These are phyloP conservation scores for Gonium pectorale DNA, from an alignment of 139 green algal species.

Conservation along the genomic window DNA sequence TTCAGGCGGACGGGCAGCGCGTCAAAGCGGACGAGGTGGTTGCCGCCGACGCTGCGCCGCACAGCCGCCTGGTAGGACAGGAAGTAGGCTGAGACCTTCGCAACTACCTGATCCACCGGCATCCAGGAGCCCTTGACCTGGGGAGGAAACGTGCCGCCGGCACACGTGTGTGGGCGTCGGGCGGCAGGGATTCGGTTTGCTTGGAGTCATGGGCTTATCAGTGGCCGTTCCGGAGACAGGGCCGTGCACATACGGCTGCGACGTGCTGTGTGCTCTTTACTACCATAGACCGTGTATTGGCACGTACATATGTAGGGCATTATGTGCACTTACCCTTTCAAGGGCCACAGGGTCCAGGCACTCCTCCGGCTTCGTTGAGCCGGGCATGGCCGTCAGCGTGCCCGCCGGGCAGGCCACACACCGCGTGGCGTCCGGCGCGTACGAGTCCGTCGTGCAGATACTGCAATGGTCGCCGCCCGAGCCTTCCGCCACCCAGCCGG, in stretches of 20 bases:
- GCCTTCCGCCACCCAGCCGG: not conserved
- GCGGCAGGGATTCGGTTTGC: no score
- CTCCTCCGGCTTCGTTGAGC: not conserved
- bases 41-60: no score
- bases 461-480: not conserved
- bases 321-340: no score
- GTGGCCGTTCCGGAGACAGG: no score
- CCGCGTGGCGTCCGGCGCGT: not conserved
- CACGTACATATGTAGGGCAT: no score
- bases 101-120: not conserved
- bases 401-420: not conserved
- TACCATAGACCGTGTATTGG: no score
- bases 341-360: not conserved
- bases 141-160: no score
- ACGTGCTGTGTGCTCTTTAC: no score
- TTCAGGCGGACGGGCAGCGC: not conserved
- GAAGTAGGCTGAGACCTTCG: not conserved
- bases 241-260: no score
- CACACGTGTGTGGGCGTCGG: no score
- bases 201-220: no score
- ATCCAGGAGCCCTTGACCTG: not conserved
- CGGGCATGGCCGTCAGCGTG: not conserved
- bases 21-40: not conserved
- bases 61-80: not conserved
- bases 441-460: not conserved